Evolutionary conservation across 306 rosid genomes (phyloP).

Genomic region (Hippophae gyantsensis): DNA sequence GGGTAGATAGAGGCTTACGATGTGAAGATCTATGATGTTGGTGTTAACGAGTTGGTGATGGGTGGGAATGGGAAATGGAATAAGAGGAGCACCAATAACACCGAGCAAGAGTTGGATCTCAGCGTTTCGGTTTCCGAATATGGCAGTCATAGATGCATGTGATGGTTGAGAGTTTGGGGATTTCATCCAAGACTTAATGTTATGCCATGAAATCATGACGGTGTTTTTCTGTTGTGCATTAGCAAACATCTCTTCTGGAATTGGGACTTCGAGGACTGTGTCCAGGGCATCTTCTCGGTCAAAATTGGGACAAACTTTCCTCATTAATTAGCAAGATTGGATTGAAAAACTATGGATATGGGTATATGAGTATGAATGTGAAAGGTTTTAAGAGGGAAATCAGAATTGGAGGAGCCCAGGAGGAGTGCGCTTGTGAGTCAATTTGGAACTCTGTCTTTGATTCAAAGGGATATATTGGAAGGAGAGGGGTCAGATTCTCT

Average conservation of each 20-base stretch:
- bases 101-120: conserved; percentile 83
- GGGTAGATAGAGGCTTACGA: conserved; percentile 32
- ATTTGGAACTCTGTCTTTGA: conserved; percentile 9
- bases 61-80: conserved; percentile 52
- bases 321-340: conserved; percentile 17
- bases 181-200: conserved; percentile 74
- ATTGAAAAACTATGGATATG: not conserved
- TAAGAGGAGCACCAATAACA: conserved; percentile 81
- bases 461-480: conserved; percentile 13
- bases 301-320: conserved; percentile 81
- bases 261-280: conserved; percentile 87
- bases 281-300: conserved; percentile 86
- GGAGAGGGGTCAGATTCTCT: not conserved
- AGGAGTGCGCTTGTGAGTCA: not conserved
- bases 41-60: conserved; percentile 44
- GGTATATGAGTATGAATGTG: not conserved
- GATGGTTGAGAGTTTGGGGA: conserved; percentile 34
- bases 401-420: not conserved
- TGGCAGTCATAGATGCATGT: conserved; percentile 22
- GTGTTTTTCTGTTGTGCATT: conserved; percentile 29
- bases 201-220: conserved; percentile 48
- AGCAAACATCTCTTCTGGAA: conserved; percentile 65
- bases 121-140: conserved; percentile 50
- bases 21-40: conserved; percentile 63
- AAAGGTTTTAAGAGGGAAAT: conserved; percentile 5